Evolutionary conservation across 2,329 filamentous ascomycete species (phyloP), one percentile per base, ranked within the genome.

Genomic region (Paraphoma chrysanthemicola): DNA sequence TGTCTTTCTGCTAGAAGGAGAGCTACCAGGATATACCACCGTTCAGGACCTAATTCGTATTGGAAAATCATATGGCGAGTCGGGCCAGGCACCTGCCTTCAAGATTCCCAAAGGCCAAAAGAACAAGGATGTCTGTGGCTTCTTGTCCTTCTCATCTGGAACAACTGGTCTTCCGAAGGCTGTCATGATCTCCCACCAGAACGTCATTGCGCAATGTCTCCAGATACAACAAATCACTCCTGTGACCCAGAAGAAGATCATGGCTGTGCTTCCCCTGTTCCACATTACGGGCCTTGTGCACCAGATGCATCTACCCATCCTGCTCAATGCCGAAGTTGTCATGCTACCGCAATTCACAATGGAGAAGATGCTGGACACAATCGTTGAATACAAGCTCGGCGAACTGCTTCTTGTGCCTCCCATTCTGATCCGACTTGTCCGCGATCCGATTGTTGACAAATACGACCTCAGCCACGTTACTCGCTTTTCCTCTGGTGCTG

Each of bases 341-440:
- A 88, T 90, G 81, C 80, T 90, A 1, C 85, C 86, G 0, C 72
- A 80, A 6, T 91, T 90, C 74, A 86, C 82, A n/a, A 86, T 85
- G 12, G 75, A 82, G 31, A 67, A 71, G 0, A 86, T 81, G 71
- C 77, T 86, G 36, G 68, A 75, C 33, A 72, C 76, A 0, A 75
- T 80, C 29, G 77, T 81, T 44, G 78, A 80, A 43, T 83, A 83
- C 62, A 59, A 78, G 14, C 77, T 85, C 44, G 82, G 78, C 0
- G 85, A 87, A 50, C 64, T 85, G 0, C 62, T 73, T 0, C 65
- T 84, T 6, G 85, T 87, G 0, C 85, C 85, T 16, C 84, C 85
- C 0, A 86, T 89, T 44, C 69, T 89, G 2, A 88, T 89, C 62
- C 80, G 84, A 2, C 77, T 90, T 17, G 82, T 88, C 0, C 82